A percentile compares a stretch with the other conserved stretches of the same genome.
Conservation (phyloP, 2,329 filamentous ascomycete genomes). For the Aspergillus niger region DNA sequence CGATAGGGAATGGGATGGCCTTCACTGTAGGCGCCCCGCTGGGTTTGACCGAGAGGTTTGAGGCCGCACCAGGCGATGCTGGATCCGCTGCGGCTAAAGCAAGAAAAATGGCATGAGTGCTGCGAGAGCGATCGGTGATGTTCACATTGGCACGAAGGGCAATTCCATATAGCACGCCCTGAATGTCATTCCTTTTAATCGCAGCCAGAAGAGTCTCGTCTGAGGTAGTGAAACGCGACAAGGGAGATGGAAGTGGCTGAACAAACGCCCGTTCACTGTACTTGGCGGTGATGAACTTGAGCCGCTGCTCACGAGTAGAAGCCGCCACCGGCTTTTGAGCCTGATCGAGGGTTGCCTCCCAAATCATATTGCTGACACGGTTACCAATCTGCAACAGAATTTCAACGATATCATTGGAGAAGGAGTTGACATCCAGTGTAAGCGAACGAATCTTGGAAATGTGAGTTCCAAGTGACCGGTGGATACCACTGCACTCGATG, state of each 20-base stretch:
- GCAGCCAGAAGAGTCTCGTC: slow-evolving; percentile 89
- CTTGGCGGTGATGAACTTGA: slow-evolving; percentile 94
- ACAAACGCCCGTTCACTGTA: slow-evolving; percentile 85
- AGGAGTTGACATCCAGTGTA: slow-evolving; percentile 92
- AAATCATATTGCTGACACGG: slow-evolving; percentile 92
- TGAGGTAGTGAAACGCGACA: slow-evolving; percentile 74
- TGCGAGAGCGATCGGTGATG: slow-evolving; percentile 77
- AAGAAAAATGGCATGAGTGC: slow-evolving; percentile 85
- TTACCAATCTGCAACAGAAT: slow-evolving; percentile 90
- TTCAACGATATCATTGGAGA: slow-evolving; percentile 96
- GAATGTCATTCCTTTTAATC: slow-evolving; percentile 95
- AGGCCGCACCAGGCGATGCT: slow-evolving; percentile 64
- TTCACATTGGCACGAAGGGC: slow-evolving; percentile 88
- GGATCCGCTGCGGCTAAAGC: slow-evolving; percentile 92
- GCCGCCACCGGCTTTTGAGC: slow-evolving; percentile 71
- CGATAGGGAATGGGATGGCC: slow-evolving; percentile 76
- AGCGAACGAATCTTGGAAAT: slow-evolving; percentile 96
- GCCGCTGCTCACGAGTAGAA: slow-evolving; percentile 82
- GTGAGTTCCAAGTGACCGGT: slow-evolving; percentile 92
- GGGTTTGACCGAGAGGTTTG: slow-evolving; percentile 33
- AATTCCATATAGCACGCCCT: slow-evolving; percentile 86
- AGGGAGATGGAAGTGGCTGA: slow-evolving; percentile 68
- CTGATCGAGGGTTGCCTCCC: slow-evolving; percentile 82
- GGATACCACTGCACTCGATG: slow-evolving; percentile 97
- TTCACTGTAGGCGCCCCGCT: slow-evolving; percentile 40